Base-by-base conservation (phyloP, 2,329 filamentous ascomycete genomes). In the Neonectria sp. region DNA sequence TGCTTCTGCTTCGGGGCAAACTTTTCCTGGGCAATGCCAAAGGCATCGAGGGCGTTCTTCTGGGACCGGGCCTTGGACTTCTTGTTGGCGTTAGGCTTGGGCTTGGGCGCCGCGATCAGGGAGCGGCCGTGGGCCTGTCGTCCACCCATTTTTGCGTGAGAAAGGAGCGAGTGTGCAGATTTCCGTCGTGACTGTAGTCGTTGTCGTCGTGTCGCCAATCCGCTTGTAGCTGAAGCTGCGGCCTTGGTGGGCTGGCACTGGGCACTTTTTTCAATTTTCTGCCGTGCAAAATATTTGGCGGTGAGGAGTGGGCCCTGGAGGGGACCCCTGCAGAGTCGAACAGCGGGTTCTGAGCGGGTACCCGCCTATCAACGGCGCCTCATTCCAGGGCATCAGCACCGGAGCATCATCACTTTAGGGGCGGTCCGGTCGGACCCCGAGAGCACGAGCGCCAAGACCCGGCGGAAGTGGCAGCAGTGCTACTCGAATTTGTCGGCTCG, bases 41-140 rank as follows among this genome's bases (percentile, higher is more conserved):
- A 89, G 52, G 88, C 88, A 68, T 90, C 84, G 63, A 90, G 82
- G 3, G 86, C 87, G 68, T 84, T 86, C 71, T 84, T 84, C 69
- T 82, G 81, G 56, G 85, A 79, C 63, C 80, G 82, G n/a, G 84
- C 79, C 69, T 86, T 88, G 43, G 85, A 86, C 65, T 85, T 83
- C 63, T 84, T 83, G 68, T 71, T 70, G 17, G 68, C 66, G 29
- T 67, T 62, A 27, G 74, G 64, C 68, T 79, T 82, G 52, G 77
- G 72, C 53, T 82, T 78, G 51, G 79, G 75, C 45, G 75, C 76
- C 12, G 82, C 78, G 70, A 86, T 77, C 25, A 90, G 78, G 24
- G 87, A 79, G 71, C 88, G 80, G 37, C 88, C 88, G 76, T 90
- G 88, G 51, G 88, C 81, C 81, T 90, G 88, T 70, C 88, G 84